Percentiles rank a stretch among this genome's conserved stretches.
Evolutionary conservation across 2,329 filamentous ascomycete species (phyloP).

Genomic region (Myriosclerotinia duriaeana): DNA sequence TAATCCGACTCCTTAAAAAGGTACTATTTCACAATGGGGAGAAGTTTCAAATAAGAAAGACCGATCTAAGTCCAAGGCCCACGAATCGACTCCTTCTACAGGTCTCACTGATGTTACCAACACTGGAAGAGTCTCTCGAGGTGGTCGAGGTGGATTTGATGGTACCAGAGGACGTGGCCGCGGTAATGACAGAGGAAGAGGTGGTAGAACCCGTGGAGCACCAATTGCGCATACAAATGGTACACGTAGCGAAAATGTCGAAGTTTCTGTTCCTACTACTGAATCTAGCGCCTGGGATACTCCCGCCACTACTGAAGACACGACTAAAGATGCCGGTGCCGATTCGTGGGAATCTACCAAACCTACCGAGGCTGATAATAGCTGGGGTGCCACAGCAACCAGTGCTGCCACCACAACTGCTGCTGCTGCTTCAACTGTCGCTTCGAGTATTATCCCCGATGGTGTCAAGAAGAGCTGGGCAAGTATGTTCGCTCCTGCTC

Average conservation of each 20-base stretch:
- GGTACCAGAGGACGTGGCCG: slow-evolving; percentile 60
- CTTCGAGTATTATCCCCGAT: slow-evolving; percentile 43
- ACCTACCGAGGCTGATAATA: slow-evolving; percentile 41
- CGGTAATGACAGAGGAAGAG: slow-evolving; percentile 60
- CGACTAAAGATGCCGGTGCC: neutral
- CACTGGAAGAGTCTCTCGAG: slow-evolving; percentile 52
- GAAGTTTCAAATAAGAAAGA: slow-evolving; percentile 84
- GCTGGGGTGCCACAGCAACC: slow-evolving; percentile 41
- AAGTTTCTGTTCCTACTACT: slow-evolving; percentile 65
- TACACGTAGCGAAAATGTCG: slow-evolving; percentile 56
- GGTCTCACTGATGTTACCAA: slow-evolving; percentile 53
- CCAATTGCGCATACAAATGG: slow-evolving; percentile 62
- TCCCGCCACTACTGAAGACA: slow-evolving; percentile 43
- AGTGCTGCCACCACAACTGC: slow-evolving; percentile 41
- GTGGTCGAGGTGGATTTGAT: slow-evolving; percentile 59
- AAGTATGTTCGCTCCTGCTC: slow-evolving; percentile 67
- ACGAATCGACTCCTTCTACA: slow-evolving; percentile 50
- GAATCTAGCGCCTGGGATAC: slow-evolving; percentile 66
- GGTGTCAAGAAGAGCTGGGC: slow-evolving; percentile 65
- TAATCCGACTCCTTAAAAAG: slow-evolving; percentile 45
- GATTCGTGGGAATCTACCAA: slow-evolving; percentile 37
- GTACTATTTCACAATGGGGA: slow-evolving; percentile 78
- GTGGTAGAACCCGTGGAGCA: slow-evolving; percentile 61
- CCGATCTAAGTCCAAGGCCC: slow-evolving; percentile 67
- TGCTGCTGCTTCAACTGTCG: slow-evolving; percentile 42